phyloP scores from a whole-genome alignment of 2,329 filamentous ascomycete genomes.

The Fusarium chaquense region DNA sequence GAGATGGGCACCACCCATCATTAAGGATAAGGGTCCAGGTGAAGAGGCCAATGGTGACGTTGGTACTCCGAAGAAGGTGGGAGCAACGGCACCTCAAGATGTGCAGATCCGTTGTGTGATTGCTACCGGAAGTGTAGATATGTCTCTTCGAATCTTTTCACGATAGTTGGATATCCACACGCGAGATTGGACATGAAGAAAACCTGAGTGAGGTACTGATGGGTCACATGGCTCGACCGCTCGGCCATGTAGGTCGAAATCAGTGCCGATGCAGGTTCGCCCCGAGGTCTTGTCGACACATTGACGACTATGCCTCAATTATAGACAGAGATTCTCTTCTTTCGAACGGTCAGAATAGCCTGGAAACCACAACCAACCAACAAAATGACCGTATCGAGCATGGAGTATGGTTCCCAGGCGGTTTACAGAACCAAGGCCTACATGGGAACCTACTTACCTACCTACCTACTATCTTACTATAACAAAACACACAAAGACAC shows the following conservation, averaged over 20 bases:
- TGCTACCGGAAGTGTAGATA: slow-evolving; percentile 81
- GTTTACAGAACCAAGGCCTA: slow-evolving; percentile 15
- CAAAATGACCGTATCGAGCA: slow-evolving; percentile 8
- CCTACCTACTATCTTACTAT: slow-evolving; percentile 11
- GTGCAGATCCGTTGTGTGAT: slow-evolving; percentile 84
- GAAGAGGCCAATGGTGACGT: slow-evolving; percentile 40
- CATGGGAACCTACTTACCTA: background rate
- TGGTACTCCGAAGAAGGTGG: slow-evolving; percentile 40
- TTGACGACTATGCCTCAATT: background rate
- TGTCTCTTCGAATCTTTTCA: slow-evolving; percentile 78
- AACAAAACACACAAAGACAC: slow-evolving; percentile 30
- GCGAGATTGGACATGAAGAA: slow-evolving; percentile 34
- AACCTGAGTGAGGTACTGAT: background rate
- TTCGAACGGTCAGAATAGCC: slow-evolving; percentile 13
- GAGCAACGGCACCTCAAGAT: slow-evolving; percentile 51
- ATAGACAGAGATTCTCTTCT: slow-evolving; percentile 24
- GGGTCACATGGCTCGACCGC: background rate
- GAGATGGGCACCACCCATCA: slow-evolving; percentile 78
- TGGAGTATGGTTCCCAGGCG: background rate
- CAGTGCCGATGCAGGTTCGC: slow-evolving; percentile 7
- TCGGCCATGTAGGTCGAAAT: background rate
- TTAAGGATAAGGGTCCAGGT: slow-evolving; percentile 37
- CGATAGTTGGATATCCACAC: slow-evolving; percentile 37
- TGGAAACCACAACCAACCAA: background rate
- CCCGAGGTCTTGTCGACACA: background rate